Evolutionary conservation across 2,329 filamentous ascomycete species (phyloP).

Genomic region (Paramyrothecium sp.): DNA sequence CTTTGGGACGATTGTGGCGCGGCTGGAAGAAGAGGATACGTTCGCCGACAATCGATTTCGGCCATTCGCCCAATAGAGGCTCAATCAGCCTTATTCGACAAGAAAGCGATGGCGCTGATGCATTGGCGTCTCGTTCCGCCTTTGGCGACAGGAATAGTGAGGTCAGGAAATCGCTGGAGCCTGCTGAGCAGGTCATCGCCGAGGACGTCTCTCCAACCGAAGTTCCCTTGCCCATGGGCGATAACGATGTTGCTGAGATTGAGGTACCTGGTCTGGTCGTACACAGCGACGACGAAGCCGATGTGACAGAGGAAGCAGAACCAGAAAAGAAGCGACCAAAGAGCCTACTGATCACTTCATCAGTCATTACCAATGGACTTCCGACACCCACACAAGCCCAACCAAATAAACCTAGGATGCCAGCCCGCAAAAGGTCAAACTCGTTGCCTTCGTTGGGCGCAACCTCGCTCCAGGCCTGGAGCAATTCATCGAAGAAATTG

Average conservation of each 20-base stretch:
- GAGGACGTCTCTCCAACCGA: slow-evolving; percentile 31
- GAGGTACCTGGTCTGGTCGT: slow-evolving; percentile 69
- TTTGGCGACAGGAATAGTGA: slow-evolving; percentile 8
- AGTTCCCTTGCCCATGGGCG: slow-evolving; percentile 66
- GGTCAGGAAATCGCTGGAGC: slow-evolving; percentile 11
- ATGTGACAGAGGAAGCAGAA: slow-evolving; percentile 36
- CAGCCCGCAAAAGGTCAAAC: slow-evolving; percentile 29
- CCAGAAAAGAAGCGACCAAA: slow-evolving; percentile 41
- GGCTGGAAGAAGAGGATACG: slow-evolving; percentile 89
- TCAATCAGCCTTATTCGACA: slow-evolving; percentile 30
- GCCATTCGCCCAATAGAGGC: slow-evolving; percentile 46
- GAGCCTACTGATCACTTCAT: slow-evolving; percentile 33
- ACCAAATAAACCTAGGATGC: slow-evolving; percentile 31
- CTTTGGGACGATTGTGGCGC: slow-evolving; percentile 86
- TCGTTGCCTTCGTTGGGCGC: slow-evolving; percentile 21
- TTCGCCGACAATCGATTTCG: slow-evolving; percentile 47
- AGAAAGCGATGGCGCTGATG: slow-evolving; percentile 35
- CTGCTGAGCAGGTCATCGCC: slow-evolving; percentile 11
- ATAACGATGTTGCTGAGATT: slow-evolving; percentile 75
- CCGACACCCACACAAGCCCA: slow-evolving; percentile 31
- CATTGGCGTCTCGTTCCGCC: slow-evolving; percentile 25
- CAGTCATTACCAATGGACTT: slow-evolving; percentile 21
- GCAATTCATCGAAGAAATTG: slow-evolving; percentile 7
- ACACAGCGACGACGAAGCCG: slow-evolving; percentile 62
- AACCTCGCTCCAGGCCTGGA: slow-evolving; percentile 17